phyloP scores from a whole-genome alignment of 176 grass and related monocot species.

The Rhipidocladum racemiflorum region DNA sequence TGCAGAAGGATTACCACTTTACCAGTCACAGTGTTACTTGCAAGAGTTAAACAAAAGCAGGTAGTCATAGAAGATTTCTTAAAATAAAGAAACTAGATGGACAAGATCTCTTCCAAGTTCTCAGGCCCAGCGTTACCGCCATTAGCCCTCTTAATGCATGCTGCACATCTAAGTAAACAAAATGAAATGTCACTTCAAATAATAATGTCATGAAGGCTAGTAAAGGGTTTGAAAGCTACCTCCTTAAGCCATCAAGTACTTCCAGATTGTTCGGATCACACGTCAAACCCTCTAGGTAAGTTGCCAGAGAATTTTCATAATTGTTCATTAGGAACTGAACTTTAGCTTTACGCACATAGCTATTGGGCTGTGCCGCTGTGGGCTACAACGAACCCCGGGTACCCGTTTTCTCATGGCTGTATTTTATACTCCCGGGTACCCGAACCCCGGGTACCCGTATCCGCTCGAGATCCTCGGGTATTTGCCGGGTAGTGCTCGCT shows the following conservation, averaged over 20 bases:
- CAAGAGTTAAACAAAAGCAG: not conserved
- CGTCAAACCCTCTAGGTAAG: slow-evolving; percentile 56
- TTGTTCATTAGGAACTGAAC: slow-evolving; percentile 41
- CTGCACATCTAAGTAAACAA: slow-evolving; percentile 37
- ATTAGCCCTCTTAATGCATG: slow-evolving; percentile 33
- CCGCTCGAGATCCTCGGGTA: too few species aligned
- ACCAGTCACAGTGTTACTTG: not conserved
- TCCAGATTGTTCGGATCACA: slow-evolving; percentile 59
- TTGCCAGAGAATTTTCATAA: slow-evolving; percentile 48
- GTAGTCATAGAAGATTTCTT: not conserved
- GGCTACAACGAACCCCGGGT: too few species aligned
- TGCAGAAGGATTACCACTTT: not conserved
- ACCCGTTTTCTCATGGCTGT: too few species aligned
- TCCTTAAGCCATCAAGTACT: slow-evolving; percentile 50
- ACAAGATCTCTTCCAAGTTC: slow-evolving; percentile 32
- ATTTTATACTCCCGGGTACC: too few species aligned
- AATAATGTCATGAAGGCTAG: slow-evolving; percentile 7
- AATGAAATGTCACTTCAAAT: slow-evolving; percentile 6
- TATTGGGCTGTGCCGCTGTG: too few species aligned
- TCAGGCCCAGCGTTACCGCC: slow-evolving; percentile 8
- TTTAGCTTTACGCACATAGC: slow-evolving; percentile 53
- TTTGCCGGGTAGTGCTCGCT: too few species aligned
- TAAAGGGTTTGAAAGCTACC: slow-evolving; percentile 30
- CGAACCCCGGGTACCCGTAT: too few species aligned
- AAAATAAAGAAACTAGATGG: slow-evolving; percentile 11